Base-by-base conservation (phyloP, 176 grass and related monocot genomes). In the Rhynchospora breviuscula region DNA sequence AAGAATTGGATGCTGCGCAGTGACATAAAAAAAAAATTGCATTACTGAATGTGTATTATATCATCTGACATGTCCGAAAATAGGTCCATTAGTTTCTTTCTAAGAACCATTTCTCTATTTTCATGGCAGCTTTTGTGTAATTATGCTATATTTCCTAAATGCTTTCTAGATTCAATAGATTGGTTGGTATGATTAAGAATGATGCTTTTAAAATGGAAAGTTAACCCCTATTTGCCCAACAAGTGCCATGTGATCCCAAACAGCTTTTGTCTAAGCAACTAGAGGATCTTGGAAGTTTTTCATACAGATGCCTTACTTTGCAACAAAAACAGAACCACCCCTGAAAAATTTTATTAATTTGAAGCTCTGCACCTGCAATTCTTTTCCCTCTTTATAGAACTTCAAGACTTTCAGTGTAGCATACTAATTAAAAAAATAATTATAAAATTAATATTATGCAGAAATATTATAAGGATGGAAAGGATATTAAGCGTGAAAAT, bases 221-320 rank as follows among this genome's bases (percentile, higher is more conserved):
- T 66, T 87, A 87, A 83, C n/a, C 66, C 85, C 79, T 83, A 60
- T 81, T 53, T 67, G 40, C 57, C 85, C 85, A 87, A 87, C 80
- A 87, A 77, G 15, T 63, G 58, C 85, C 85, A 87, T 87, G 85
- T 87, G 85, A 77, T 77, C 11, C 25, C 64, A 77, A 83, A 87
- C 85, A 87, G 85, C 85, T 87, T 86, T 87, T 83, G 79, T 83
- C 79, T 57, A 52, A 59, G 26, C 58, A 40, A 47, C 14, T 9
- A 29, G 35, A 29, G 35, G 62, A 56, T 53, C 45, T 12, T 53
- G 12, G 58, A 43, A 12, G 2, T 62, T 81, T 81, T 64, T 33
- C 79, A 64, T 63, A 64, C 48, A 33, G 18, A 48, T 63, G 54
- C 59, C 59, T 81, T 46, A 23, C 15, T 63, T 45, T 46, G 2